Conservation (phyloP, 2,329 filamentous ascomycete genomes). For the Pleoardoris graminearum region DNA sequence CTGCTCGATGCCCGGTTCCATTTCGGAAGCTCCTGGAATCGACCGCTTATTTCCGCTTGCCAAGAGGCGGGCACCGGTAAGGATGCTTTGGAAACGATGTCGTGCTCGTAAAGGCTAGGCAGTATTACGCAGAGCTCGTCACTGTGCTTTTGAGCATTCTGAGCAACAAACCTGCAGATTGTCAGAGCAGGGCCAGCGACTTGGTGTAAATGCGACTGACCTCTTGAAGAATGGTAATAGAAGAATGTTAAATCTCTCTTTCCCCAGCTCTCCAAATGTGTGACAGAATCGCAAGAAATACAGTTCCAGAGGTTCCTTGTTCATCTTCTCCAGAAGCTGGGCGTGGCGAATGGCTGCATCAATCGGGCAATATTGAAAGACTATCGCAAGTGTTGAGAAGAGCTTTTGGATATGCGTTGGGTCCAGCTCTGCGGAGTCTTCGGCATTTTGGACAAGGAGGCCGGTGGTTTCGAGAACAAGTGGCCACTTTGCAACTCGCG, state of each 20-base stretch:
- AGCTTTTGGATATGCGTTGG: slow-evolving; percentile 36
- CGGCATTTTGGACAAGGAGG: slow-evolving; percentile 32
- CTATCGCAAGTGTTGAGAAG: slow-evolving; percentile 60
- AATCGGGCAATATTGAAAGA: slow-evolving; percentile 76
- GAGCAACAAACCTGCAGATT: slow-evolving; percentile 66
- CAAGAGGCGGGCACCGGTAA: slow-evolving; percentile 33
- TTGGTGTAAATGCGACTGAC: slow-evolving; percentile 46
- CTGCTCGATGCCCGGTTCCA: slow-evolving; percentile 10
- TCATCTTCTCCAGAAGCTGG: slow-evolving; percentile 66
- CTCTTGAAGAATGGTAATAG: slow-evolving; percentile 80
- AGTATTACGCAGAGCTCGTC: slow-evolving; percentile 36
- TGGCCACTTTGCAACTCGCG: slow-evolving; percentile 73
- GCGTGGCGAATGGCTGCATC: slow-evolving; percentile 75
- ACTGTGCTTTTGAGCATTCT: slow-evolving; percentile 39
- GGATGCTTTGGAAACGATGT: slow-evolving; percentile 19
- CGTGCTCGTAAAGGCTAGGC: slow-evolving; percentile 32
- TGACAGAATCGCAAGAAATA: slow-evolving; percentile 87
- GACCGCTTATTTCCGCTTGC: slow-evolving; percentile 60
- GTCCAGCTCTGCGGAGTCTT: slow-evolving; percentile 43
- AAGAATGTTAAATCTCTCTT: slow-evolving; percentile 75
- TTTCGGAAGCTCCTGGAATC: slow-evolving; percentile 62
- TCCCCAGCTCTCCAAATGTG: slow-evolving; percentile 73
- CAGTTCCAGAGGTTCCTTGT: slow-evolving; percentile 65
- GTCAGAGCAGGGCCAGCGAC: slow-evolving; percentile 22
- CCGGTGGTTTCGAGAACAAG: slow-evolving; percentile 56